These are phyloP conservation scores for Rhynchospora tenuis DNA, from an alignment of 176 grass and related monocot species.

Conservation along the genomic window DNA sequence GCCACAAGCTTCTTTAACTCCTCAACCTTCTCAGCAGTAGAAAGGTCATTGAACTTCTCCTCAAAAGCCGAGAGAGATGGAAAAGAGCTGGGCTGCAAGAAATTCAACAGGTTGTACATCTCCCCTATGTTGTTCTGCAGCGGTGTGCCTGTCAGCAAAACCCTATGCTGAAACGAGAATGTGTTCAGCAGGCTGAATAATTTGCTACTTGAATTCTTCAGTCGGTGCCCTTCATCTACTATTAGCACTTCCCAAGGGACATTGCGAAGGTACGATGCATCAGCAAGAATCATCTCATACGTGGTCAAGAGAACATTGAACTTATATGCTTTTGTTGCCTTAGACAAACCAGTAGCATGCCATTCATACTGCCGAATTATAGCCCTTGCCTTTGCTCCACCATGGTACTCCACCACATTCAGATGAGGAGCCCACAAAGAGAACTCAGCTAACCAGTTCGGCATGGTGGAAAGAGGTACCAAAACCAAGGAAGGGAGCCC, in stretches of 20 bases:
- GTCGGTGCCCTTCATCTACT: slow-evolving; percentile 94
- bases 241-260: slow-evolving; percentile 96
- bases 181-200: slow-evolving; percentile 88
- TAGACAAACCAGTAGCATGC: slow-evolving; percentile 52
- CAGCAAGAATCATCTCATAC: slow-evolving; percentile 96
- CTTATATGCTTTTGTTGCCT: slow-evolving; percentile 65
- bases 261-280: slow-evolving; percentile 80
- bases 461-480: slow-evolving; percentile 97
- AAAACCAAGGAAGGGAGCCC: slow-evolving; percentile 76
- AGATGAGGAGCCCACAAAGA: slow-evolving; percentile 92
- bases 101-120: slow-evolving; percentile 97
- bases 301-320: slow-evolving; percentile 93
- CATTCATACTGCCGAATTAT: slow-evolving; percentile 94
- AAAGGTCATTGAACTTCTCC: slow-evolving; percentile 96
- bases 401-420: slow-evolving; percentile 98
- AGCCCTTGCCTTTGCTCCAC: slow-evolving; percentile 79
- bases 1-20: slow-evolving; percentile 99
- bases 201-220: slow-evolving; percentile 98
- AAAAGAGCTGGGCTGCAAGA: slow-evolving; percentile 93
- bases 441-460: slow-evolving; percentile 98
- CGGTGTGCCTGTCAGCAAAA: slow-evolving; percentile 95
- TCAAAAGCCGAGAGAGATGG: slow-evolving; percentile 86
- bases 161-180: slow-evolving; percentile 86
- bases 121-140: slow-evolving; percentile 98
- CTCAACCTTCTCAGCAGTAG: slow-evolving; percentile 91